Evolutionary conservation across 163 green algal genomes (phyloP).

Genomic region (Trebouxia gelatinosa): DNA sequence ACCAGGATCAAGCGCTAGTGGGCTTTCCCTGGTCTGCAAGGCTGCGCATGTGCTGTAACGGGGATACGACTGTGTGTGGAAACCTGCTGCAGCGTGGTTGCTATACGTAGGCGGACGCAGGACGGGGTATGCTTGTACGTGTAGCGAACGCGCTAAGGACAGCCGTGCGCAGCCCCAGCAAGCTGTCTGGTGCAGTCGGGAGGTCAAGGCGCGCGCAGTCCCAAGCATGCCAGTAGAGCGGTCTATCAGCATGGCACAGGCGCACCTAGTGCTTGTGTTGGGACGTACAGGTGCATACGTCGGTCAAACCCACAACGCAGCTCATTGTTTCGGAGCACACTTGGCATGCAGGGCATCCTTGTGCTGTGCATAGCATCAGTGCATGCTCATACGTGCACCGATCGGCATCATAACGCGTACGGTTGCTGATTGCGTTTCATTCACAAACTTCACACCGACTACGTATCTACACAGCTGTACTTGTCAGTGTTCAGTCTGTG

Average conservation of each 20-base stretch:
- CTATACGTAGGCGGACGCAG: too few relatives aligned
- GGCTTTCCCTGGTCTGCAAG: background rate
- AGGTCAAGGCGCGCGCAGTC: background rate
- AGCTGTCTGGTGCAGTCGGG: background rate
- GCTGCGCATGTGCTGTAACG: conserved; percentile 9
- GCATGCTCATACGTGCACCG: too few relatives aligned
- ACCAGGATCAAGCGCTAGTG: conserved; percentile 5
- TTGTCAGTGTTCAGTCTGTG: background rate
- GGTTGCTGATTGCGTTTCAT: background rate
- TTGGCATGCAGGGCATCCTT: background rate
- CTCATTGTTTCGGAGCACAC: background rate
- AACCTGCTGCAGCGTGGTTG: too few relatives aligned
- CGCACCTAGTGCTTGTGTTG: background rate
- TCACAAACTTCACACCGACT: background rate
- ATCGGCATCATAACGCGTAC: too few relatives aligned
- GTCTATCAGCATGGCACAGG: conserved; percentile 5
- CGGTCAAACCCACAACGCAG: background rate
- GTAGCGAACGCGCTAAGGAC: too few relatives aligned
- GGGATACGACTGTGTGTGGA: too few relatives aligned
- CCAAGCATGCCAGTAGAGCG: background rate
- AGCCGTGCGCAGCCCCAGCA: conserved; percentile 13
- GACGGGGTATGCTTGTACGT: too few relatives aligned
- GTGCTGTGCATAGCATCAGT: too few relatives aligned
- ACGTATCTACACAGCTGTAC: background rate
- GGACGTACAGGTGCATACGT: background rate